These are phyloP conservation scores for Phoma herbarum DNA, from an alignment of 2,329 filamentous ascomycete species.

Conservation along the genomic window DNA sequence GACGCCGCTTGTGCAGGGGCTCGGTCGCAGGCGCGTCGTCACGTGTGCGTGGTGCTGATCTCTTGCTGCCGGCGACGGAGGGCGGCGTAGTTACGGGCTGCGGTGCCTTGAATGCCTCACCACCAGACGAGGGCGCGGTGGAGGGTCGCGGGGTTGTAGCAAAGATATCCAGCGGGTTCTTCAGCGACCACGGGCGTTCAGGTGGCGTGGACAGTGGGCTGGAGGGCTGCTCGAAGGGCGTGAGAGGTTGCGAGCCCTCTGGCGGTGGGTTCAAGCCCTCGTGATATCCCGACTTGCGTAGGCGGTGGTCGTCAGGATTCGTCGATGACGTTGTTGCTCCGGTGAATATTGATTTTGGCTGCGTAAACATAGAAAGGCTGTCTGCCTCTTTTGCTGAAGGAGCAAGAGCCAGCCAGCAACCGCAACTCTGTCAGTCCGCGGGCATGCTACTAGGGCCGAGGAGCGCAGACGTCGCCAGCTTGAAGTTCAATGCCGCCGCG, in stretches of 20 bases:
- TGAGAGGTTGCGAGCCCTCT: conserved; percentile 27
- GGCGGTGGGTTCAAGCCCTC: conserved; percentile 20
- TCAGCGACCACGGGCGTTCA: conserved; percentile 12
- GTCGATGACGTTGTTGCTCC: conserved; percentile 30
- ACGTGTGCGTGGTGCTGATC: conserved; percentile 12
- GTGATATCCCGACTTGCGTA: conserved; percentile 34
- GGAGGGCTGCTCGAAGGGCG: conserved; percentile 21
- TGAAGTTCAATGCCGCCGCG: conserved; percentile 13
- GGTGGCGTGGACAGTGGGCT: neutral
- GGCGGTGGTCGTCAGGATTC: conserved; percentile 22
- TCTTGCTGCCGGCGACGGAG: conserved; percentile 15
- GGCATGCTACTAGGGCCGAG: conserved; percentile 20
- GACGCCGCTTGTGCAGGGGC: conserved; percentile 49
- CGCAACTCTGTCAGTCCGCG: conserved; percentile 24
- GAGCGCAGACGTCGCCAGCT: conserved; percentile 12
- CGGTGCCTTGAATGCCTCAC: conserved; percentile 16
- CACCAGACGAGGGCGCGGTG: conserved; percentile 23
- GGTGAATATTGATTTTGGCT: conserved; percentile 48
- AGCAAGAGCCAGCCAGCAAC: conserved; percentile 24
- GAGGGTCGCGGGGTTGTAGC: conserved; percentile 23
- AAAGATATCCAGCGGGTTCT: conserved; percentile 5
- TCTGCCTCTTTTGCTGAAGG: conserved; percentile 11
- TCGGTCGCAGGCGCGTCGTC: conserved; percentile 35
- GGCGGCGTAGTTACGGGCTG: conserved; percentile 21
- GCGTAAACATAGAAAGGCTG: conserved; percentile 16